A percentile compares a stretch with the other conserved stretches of the same genome.
phyloP scores from a whole-genome alignment of 1,284 basidiomycete species.

The Ceratobasidium sp. region DNA sequence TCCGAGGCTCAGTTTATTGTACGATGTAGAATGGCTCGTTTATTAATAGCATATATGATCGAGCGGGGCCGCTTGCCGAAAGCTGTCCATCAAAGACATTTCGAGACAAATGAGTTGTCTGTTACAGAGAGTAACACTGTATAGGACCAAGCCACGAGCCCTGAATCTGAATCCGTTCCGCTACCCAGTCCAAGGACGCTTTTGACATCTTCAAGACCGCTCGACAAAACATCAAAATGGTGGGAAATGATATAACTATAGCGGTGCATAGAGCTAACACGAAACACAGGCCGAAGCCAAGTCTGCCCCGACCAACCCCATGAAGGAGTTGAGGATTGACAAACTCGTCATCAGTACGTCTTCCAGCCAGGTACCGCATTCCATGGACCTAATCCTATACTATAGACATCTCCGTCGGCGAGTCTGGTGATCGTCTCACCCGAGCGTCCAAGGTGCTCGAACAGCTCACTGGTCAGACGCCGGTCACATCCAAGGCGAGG shows the following conservation, averaged over 20 bases:
- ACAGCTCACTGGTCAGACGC: conserved; percentile 99
- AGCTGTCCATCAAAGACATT: background rate
- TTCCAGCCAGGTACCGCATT: background rate
- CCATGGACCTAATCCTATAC: background rate
- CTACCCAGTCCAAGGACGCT: background rate
- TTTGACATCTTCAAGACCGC: conserved; percentile 31
- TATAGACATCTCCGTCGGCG: conserved; percentile 98
- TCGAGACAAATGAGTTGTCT: background rate
- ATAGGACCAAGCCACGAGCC: conserved; percentile 20
- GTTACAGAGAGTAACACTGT: conserved; percentile 2
- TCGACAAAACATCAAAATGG: conserved; percentile 28
- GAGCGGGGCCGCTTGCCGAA: background rate
- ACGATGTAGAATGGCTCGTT: background rate
- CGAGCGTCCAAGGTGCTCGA: conserved; percentile 99
- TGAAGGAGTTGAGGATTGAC: conserved; percentile 97
- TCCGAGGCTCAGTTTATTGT: background rate
- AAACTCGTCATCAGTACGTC: conserved; percentile 99
- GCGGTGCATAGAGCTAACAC: background rate
- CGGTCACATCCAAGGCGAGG: conserved; percentile 98
- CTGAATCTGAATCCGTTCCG: conserved; percentile 22
- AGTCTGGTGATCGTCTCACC: conserved; percentile 98
- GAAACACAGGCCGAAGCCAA: conserved; percentile 82
- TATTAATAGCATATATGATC: background rate
- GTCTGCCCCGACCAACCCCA: conserved; percentile 87
- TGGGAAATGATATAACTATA: background rate